Base-by-base conservation (phyloP, 345 rosid genomes). In the Garcia nutans region DNA sequence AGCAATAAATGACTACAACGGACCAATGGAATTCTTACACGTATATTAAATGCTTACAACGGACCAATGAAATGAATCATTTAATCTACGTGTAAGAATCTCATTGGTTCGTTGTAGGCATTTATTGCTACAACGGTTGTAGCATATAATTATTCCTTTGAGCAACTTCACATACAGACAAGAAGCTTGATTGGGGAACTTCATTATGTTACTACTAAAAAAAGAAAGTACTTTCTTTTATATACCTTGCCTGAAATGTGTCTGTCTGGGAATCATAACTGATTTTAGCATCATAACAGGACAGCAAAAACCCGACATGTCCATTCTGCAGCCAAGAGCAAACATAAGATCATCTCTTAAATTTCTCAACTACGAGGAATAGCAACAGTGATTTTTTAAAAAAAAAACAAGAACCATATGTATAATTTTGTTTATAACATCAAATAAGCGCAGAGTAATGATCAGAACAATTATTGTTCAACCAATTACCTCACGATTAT, bases 201-300 rank as follows among this genome's bases (percentile, higher is more conserved):
- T 26, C 15, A 0, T 42, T 20, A 62, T 15, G 19, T 62, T 19
- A 41, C 33, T 44, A 3, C 5, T 44, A 6, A 47, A 67, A 67
- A 16, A 52, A 65, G 49, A 15, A 41, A 42, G 6, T 54, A 65
- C 2, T 65, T 60, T 20, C 31, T 41, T 52, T 16, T 17, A n/a
- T 24, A 50, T 86, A 91, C 99, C 97, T 91, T 72, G 99, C 99
- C 55, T 84, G 90, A 83, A 95, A 95, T 56, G 88, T 87, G 82
- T 92, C 92, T 5, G 91, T 87, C 65, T 26, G 74, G 52, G 88
- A 77, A 82, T 91, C 97, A 82, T 95, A 91, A 80, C 91, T 86
- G 31, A 95, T 88, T 68, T 92, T 88, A 6, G 97, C 99, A 85
- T 95, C 99, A 76, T 95, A 92, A 86, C 97, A 92, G 7, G 99